phyloP scores from a whole-genome alignment of 768 basidiomycete genomes.

The Melanogaster broomeanus region DNA sequence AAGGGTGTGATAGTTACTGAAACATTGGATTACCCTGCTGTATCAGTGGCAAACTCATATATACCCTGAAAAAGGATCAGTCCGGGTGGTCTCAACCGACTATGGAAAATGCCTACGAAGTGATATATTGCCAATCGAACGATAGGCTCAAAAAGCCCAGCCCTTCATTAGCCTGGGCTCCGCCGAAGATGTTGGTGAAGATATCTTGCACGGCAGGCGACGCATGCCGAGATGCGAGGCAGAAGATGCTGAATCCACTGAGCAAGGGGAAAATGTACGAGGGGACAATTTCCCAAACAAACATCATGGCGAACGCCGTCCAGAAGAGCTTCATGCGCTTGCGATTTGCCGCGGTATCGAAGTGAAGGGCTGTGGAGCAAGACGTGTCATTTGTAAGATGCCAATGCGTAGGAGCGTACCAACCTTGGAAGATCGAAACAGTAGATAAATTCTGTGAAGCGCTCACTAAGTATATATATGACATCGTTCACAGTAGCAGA shows the following conservation, averaged over 20 bases:
- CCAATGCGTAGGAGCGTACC: neutral
- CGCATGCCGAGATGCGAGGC: constrained; percentile 47
- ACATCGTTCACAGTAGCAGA: neutral
- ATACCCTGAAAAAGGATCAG: constrained; percentile 12
- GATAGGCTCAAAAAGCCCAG: constrained; percentile 60
- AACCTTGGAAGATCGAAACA: constrained; percentile 60
- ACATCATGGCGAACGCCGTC: constrained; percentile 44
- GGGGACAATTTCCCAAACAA: constrained; percentile 27
- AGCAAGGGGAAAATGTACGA: constrained; percentile 54
- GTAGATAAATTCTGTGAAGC: constrained; percentile 50
- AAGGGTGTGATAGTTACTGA: neutral
- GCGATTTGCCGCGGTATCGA: constrained; percentile 41
- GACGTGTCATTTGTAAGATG: constrained; percentile 24
- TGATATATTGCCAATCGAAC: constrained; percentile 51
- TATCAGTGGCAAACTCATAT: constrained; percentile 52
- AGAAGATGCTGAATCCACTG: constrained; percentile 63
- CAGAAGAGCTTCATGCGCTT: constrained; percentile 57
- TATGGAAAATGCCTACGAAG: constrained; percentile 1
- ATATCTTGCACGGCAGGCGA: constrained; percentile 19
- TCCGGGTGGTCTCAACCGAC: too few species aligned
- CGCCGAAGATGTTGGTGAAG: constrained; percentile 57
- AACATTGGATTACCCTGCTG: constrained; percentile 47
- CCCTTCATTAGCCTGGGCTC: constrained; percentile 66
- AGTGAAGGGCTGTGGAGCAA: constrained; percentile 49
- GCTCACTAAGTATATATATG: neutral